Conservation (phyloP, 2,329 filamentous ascomycete genomes). For the Sporothrix curviconia region DNA sequence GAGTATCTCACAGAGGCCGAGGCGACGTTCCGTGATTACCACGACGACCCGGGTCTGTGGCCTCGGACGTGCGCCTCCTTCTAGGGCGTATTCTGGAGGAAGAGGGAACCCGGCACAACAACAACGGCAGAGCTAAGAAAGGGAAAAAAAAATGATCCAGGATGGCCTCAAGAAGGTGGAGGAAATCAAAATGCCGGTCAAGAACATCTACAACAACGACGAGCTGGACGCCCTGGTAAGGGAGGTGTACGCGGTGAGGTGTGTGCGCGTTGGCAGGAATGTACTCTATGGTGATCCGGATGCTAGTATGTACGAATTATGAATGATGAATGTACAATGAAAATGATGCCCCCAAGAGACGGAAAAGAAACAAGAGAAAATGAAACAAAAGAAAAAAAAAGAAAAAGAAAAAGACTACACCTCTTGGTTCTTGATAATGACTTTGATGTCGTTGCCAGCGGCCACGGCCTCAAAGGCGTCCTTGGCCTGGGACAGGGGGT, state of each 20-base stretch:
- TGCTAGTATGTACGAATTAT: too few species aligned
- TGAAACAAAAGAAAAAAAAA: too few species aligned
- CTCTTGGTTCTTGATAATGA: slow-evolving; percentile 41
- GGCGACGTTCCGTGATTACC: background rate
- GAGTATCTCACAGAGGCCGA: background rate
- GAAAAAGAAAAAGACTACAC: background rate
- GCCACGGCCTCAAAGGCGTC: slow-evolving; percentile 81
- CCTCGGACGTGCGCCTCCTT: background rate
- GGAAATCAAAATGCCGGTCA: background rate
- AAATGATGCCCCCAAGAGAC: too few species aligned
- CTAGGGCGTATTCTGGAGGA: background rate
- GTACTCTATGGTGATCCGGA: too few species aligned
- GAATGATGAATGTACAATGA: too few species aligned
- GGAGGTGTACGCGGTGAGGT: too few species aligned
- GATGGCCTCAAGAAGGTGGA: background rate
- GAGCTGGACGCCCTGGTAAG: background rate
- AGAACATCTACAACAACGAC: background rate
- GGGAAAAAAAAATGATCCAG: background rate
- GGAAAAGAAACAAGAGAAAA: too few species aligned
- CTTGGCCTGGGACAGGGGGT: slow-evolving; percentile 76
- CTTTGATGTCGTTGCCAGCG: slow-evolving; percentile 68
- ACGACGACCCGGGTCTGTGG: background rate
- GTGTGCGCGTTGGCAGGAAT: too few species aligned
- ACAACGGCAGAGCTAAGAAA: background rate
- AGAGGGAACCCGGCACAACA: background rate